Base-by-base conservation (phyloP, 495 filamentous ascomycete species). In the Lophiotrema nucula region DNA sequence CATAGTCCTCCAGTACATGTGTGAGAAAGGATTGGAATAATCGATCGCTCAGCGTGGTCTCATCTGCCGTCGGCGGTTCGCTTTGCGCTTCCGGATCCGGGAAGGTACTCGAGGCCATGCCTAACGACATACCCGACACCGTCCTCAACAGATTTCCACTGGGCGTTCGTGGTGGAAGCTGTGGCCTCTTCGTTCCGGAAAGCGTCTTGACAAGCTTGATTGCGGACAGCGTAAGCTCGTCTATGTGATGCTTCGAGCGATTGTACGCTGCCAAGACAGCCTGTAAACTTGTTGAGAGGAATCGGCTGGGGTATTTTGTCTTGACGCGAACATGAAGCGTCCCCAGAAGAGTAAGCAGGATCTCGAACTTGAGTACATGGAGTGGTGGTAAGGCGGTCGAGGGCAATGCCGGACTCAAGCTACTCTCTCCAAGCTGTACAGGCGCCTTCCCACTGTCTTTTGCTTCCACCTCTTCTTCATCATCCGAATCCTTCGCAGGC, bases 221-320 rank as follows among this genome's bases (percentile, higher is more conserved):
- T 21, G 91, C 77, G 8, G 88, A 83, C 0, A 84, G 75, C 1
- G 89, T 91, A 61, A 86, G 83, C 67, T 88, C 86, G 24, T 81
- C 79, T 26, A 74, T 77, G 56, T 79, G 74, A 10, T 53, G 45
- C 5, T 44, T 47, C 6, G 70, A 62, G 28, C 67, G 61, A 31
- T 80, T 78, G 69, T 90, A 95, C 3, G 86, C 81, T 27, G 81
- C 77, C 16, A 88, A 75, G 11, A 89, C 81, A 12, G 89, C 88
- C 56, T 88, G 86, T 15, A 97, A 80, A 26, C 90, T 90, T 1
- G 89, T 89, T n/a, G 88, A 89, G 26, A 98, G 78, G 70, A 98
- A 98, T 16, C 92, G 87, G 53, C 89, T 95, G 1, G 93, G 93
- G 53, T 86, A 87, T 72, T 91, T 92, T 2, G 93, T 93, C 69